Percentiles rank a stretch among this genome's conserved stretches.
These are phyloP conservation scores for Mycogone perniciosa DNA, from an alignment of 2,329 filamentous ascomycete species.

Conservation along the genomic window DNA sequence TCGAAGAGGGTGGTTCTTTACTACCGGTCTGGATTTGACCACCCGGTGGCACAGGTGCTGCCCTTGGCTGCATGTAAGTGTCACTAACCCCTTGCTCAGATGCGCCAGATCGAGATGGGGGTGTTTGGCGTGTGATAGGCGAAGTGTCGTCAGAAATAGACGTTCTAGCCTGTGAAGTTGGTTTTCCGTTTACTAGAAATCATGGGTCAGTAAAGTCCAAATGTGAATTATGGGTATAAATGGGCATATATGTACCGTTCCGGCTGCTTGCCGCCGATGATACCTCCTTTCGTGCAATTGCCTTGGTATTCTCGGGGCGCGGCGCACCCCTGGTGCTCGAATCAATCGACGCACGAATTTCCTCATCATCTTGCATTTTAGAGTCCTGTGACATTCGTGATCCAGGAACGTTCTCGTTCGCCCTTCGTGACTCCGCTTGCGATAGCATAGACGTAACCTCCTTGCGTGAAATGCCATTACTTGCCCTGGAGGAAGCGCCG, in stretches of 20 bases:
- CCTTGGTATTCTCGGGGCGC: conserved; percentile 37
- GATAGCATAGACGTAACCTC: conserved; percentile 17
- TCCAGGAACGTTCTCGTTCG: conserved; percentile 28
- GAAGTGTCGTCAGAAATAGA: conserved; percentile 19
- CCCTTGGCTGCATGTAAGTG: conserved; percentile 53
- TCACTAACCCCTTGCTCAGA: conserved; percentile 32
- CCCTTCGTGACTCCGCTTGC: conserved; percentile 26
- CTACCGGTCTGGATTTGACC: conserved; percentile 27
- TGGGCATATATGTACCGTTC: conserved; percentile 29
- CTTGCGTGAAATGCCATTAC: conserved; percentile 26
- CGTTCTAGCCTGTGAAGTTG: conserved; percentile 17
- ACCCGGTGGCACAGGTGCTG: conserved; percentile 47
- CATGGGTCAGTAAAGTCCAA: not conserved
- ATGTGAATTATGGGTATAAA: not conserved
- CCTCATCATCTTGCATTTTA: conserved; percentile 50
- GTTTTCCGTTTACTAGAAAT: conserved; percentile 23
- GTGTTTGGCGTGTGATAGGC: conserved; percentile 17
- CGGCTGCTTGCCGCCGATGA: conserved; percentile 34
- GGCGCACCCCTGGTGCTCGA: conserved; percentile 35
- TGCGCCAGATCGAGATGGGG: conserved; percentile 17
- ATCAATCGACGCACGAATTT: conserved; percentile 37
- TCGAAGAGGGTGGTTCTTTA: conserved; percentile 44
- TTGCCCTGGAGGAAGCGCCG: conserved; percentile 27
- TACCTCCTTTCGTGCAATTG: conserved; percentile 61
- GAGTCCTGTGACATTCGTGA: conserved; percentile 55